These are phyloP conservation scores for Colletotrichum destructivum DNA, from an alignment of 2,329 filamentous ascomycete genomes.

Conservation along the genomic window DNA sequence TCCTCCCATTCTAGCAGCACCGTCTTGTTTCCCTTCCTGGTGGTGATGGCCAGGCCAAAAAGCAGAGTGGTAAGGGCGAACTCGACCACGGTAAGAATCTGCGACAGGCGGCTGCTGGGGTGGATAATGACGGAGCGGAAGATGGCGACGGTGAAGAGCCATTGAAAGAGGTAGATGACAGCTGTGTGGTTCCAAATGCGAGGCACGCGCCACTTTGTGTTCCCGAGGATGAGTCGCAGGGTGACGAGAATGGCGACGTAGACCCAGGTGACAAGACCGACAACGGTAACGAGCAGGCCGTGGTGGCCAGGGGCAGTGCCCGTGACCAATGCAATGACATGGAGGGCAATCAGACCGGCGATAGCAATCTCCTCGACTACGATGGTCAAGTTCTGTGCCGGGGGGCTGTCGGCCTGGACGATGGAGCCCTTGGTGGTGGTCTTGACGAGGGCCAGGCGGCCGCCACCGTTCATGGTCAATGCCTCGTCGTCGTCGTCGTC, in stretches of 20 bases:
- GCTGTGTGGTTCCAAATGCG: constrained; percentile 95
- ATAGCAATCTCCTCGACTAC: constrained; percentile 83
- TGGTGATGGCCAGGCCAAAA: constrained; percentile 82
- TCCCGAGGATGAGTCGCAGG: constrained; percentile 78
- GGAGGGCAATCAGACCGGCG: constrained; percentile 78
- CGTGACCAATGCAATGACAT: constrained; percentile 74
- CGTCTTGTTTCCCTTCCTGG: constrained; percentile 91
- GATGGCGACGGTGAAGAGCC: constrained; percentile 81
- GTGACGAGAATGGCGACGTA: constrained; percentile 84
- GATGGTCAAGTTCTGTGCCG: constrained; percentile 79
- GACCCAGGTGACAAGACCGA: constrained; percentile 81
- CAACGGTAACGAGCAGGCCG: constrained; percentile 73
- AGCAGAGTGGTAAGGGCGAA: constrained; percentile 84
- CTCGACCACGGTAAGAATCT: constrained; percentile 78
- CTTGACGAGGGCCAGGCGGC: constrained; percentile 71
- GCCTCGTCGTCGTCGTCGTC: constrained; percentile 74
- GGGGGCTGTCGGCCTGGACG: constrained; percentile 82
- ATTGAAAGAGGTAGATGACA: constrained; percentile 84
- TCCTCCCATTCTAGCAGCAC: constrained; percentile 92
- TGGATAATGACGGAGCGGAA: constrained; percentile 91
- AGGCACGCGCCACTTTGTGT: constrained; percentile 76
- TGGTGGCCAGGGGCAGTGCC: constrained; percentile 69
- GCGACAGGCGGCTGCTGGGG: constrained; percentile 73
- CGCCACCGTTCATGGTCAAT: constrained; percentile 68
- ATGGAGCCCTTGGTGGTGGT: constrained; percentile 72